These are phyloP conservation scores for Fraxinus velutina DNA, from an alignment of 305 asterid genomes.

Conservation along the genomic window DNA sequence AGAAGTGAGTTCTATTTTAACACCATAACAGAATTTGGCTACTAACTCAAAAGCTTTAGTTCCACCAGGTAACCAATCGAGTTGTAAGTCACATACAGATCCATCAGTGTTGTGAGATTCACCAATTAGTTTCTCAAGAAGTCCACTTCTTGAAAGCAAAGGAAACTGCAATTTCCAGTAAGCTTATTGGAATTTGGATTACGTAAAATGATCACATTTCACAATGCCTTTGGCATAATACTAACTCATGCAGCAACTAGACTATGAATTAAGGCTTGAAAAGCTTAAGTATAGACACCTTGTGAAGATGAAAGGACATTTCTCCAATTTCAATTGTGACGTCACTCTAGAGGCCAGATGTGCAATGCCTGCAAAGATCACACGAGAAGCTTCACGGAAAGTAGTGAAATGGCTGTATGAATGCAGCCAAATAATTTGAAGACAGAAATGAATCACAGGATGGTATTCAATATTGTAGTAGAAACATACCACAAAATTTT, in stretches of 20 bases:
- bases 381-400: neutral
- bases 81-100: slow-evolving; percentile 42
- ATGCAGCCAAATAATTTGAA: neutral
- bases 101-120: slow-evolving; percentile 36
- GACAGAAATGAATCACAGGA: neutral
- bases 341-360: slow-evolving; percentile 79
- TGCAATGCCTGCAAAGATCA: slow-evolving; percentile 52
- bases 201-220: neutral
- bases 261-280: neutral
- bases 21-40: slow-evolving; percentile 78
- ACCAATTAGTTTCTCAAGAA: slow-evolving; percentile 63
- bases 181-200: neutral
- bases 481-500: neutral
- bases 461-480: neutral
- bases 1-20: slow-evolving; percentile 72
- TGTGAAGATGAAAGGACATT: slow-evolving; percentile 86
- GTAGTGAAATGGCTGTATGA: neutral
- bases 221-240: neutral
- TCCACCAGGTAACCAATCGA: slow-evolving; percentile 72
- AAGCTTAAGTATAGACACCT: slow-evolving; percentile 36
- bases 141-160: slow-evolving; percentile 70
- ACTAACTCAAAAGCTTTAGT: slow-evolving; percentile 74
- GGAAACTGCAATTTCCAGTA: slow-evolving; percentile 58
- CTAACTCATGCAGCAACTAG: neutral
- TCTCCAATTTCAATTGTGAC: slow-evolving; percentile 73